Evolutionary conservation across 495 filamentous ascomycete genomes (phyloP).

Genomic region (Jackrogersella minutella): DNA sequence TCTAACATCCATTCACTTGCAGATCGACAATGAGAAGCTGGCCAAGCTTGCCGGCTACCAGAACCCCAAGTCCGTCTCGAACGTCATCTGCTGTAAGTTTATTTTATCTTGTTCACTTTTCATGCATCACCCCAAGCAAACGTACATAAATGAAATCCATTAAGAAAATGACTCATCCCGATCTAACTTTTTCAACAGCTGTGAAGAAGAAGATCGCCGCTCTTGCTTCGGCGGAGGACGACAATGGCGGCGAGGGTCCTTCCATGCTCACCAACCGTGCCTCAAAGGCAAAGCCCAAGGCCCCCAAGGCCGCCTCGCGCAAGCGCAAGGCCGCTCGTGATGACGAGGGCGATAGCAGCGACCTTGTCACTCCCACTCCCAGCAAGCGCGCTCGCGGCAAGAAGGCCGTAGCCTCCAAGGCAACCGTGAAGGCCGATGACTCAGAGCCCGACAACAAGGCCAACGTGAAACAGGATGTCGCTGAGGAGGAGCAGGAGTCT

Average conservation of each 20-base stretch:
- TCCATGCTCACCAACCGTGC: constrained; percentile 14
- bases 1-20: constrained; percentile 13
- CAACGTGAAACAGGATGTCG: neutral
- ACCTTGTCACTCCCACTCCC: neutral
- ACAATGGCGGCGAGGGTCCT: constrained; percentile 1
- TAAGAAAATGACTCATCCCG: neutral
- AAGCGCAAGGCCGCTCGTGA: constrained; percentile 12
- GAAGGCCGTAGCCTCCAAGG: constrained; percentile 14
- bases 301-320: constrained; percentile 1
- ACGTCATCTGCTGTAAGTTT: constrained; percentile 33
- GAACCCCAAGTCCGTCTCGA: constrained; percentile 22
- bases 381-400: constrained; percentile 28
- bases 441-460: constrained; percentile 9
- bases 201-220: constrained; percentile 32
- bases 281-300: constrained; percentile 15
- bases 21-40: constrained; percentile 36
- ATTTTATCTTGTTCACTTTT: neutral
- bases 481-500: neutral
- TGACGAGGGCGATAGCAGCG: constrained; percentile 7
- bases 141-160: too few species aligned
- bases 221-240: neutral
- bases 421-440: constrained; percentile 2
- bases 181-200: constrained; percentile 17
- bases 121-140: neutral
- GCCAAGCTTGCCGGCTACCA: constrained; percentile 32